Evolutionary conservation across 768 basidiomycete genomes (phyloP), one percentile per base, ranked within the genome.

Genomic region (Boletus rubescentipes): DNA sequence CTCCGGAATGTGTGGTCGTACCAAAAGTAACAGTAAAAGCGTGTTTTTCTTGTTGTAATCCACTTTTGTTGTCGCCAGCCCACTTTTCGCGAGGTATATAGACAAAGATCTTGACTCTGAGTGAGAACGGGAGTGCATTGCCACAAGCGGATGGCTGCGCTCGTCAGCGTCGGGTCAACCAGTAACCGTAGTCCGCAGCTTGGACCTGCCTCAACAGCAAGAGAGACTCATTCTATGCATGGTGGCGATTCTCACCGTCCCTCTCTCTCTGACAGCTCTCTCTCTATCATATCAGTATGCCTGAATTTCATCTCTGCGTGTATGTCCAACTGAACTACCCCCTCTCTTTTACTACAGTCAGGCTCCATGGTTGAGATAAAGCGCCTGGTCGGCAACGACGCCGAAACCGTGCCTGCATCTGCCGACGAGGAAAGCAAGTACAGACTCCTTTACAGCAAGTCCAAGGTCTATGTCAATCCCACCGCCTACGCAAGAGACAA

Each of bases 1-100:
- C 89, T 98, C 73, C 87, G 91, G 72, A 93, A 93, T 74, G 93
- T 93, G 71, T 98, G 93, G 93, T 88, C 86, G 61, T 92, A 91
- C 86, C 82, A 87, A 81, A 95, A 96, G 81, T 98, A 86, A 60
- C 36, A 45, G 23, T 29, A n/a, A 21, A 43, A 41, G 47, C 49
- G 44, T 63, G 40, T 58, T 54, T 48, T 29, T 57, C 49, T 51
- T 55, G 46, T 51, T 52, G 52, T 63, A 59, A 61, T 67, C 42
- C 55, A 59, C 32, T 23, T 10, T 43, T 55, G 20, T 21, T 46
- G 41, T 34, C 18, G 37, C 38, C n/a, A 9, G 32, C 20, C 14
- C 4, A n/a, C 37, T 23, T 20, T 29, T 36, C 2, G 37, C 34
- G 55, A 42, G 40, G 20, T 0, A 7, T 54, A n/a, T 35, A 31